Evolutionary conservation across 108 stramenopile genomes (phyloP).

Genomic region (Pseudonitzschia delicatissima): DNA sequence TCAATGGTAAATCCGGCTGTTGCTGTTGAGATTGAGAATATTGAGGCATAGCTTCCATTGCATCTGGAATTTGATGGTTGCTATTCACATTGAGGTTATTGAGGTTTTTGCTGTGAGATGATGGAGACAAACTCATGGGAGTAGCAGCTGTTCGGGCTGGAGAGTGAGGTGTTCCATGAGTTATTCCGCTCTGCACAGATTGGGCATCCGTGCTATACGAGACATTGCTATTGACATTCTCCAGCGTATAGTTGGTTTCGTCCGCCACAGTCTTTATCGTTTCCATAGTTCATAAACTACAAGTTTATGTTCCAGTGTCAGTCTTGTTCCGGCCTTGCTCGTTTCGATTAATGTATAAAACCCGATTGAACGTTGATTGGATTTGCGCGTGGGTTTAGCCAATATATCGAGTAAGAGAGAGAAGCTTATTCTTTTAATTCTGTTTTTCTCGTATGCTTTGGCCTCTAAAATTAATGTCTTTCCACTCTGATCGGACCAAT

Average conservation of each 20-base stretch:
- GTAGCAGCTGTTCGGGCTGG: not conserved
- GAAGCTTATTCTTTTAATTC: no score
- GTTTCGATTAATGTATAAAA: no score
- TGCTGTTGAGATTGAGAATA: not conserved
- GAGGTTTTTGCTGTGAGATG: not conserved
- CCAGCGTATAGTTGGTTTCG: slow-evolving; percentile 6
- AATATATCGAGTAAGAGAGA: no score
- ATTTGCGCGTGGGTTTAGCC: no score
- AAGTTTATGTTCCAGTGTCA: no score
- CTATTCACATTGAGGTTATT: not conserved
- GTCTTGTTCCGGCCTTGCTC: no score
- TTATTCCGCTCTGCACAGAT: slow-evolving; percentile 7
- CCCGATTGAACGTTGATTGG: no score
- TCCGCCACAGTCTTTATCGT: not conserved
- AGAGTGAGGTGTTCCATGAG: slow-evolving; percentile 10
- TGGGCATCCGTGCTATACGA: not conserved
- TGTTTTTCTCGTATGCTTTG: no score
- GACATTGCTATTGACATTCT: not conserved
- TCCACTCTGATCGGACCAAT: no score
- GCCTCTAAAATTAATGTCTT: no score
- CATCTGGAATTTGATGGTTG: not conserved
- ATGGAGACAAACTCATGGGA: slow-evolving; percentile 11
- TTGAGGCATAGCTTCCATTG: slow-evolving; percentile 6
- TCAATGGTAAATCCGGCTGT: not conserved
- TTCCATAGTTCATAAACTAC: not conserved